Conservation (phyloP, 306 rosid species). For the Cucurbita argyrosperma region DNA sequence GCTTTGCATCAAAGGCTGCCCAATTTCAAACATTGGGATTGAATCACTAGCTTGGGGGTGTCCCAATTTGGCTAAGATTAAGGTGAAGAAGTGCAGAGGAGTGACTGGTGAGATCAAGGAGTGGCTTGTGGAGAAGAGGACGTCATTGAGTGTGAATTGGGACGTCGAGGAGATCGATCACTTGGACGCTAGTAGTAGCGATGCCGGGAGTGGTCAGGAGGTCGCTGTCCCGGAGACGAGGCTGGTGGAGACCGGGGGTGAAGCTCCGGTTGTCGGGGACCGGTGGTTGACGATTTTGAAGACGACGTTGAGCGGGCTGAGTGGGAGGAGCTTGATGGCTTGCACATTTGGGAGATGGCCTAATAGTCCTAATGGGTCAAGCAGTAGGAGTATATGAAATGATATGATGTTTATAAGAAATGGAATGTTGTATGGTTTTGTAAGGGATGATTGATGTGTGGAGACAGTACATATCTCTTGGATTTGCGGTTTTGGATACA, state of each 20-base stretch:
- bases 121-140: conserved; percentile 50
- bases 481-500: not conserved
- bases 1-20: conserved; percentile 77
- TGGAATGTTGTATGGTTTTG: not conserved
- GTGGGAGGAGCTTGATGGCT: not conserved
- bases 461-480: not conserved
- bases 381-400: not conserved
- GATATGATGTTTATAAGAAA: not conserved
- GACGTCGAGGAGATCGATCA: conserved; percentile 38
- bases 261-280: not conserved
- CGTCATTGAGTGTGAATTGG: conserved; percentile 40
- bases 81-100: conserved; percentile 65
- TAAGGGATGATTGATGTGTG: not conserved
- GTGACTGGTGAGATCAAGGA: conserved; percentile 43
- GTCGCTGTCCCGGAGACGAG: not conserved
- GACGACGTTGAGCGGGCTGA: not conserved
- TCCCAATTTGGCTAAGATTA: conserved; percentile 68
- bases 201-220: conserved; percentile 6
- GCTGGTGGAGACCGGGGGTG: not conserved
- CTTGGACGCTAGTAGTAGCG: conserved; percentile 27
- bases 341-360: not conserved
- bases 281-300: not conserved
- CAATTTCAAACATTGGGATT: conserved; percentile 53
- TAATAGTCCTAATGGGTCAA: not conserved
- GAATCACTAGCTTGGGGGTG: conserved; percentile 58